Evolutionary conservation across 2,329 filamentous ascomycete species (phyloP), one percentile per base, ranked within the genome.

Genomic region (Fusarium chaquense): DNA sequence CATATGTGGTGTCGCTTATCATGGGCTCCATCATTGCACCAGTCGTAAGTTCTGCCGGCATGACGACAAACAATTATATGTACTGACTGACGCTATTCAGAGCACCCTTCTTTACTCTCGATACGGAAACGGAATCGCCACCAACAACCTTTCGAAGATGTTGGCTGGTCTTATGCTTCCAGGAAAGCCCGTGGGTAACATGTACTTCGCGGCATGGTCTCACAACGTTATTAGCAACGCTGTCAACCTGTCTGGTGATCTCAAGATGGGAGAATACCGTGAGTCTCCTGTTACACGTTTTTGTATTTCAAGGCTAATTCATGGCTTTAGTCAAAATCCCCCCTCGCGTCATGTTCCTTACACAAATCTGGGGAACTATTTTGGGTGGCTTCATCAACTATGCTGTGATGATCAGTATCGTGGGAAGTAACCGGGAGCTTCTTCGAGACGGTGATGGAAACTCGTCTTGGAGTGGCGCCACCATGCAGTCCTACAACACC

Each of bases 181-280:
- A 3, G 83, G 81, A 3, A 81, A 82, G 2, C 85, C 85, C 1
- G 69, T 87, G 6, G 85, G 84, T 4, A 87, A 87, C 74, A 85
- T 87, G 83, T 87, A 87, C 74, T 87, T 87, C 72, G 83, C 86
- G 10, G 83, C 83, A 13, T 88, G 85, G 85, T 88, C 85, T 2
- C 86, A 89, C 75, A 86, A 84, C 38, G 84, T 88, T 50, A 87
- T 89, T 50, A 15, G 58, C 4, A 85, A 85, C 51, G 77, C 81
- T 0, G 83, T 88, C 45, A 83, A 78, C 56, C 77, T 89, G 9
- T 84, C 80, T 38, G 84, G 81, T 47, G 85, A 87, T 65, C 73
- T 89, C 26, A 89, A 89, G 77, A 82, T 88, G 80, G 87, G 86
- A 22, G 84, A 88, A 78, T 89, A 89, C 52, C 81, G 84, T 85